Percentiles rank a stretch among this genome's conserved stretches.
These are phyloP conservation scores for Zygotorulaspora danielsina DNA, from an alignment of 805 yeast genomes.

Conservation along the genomic window DNA sequence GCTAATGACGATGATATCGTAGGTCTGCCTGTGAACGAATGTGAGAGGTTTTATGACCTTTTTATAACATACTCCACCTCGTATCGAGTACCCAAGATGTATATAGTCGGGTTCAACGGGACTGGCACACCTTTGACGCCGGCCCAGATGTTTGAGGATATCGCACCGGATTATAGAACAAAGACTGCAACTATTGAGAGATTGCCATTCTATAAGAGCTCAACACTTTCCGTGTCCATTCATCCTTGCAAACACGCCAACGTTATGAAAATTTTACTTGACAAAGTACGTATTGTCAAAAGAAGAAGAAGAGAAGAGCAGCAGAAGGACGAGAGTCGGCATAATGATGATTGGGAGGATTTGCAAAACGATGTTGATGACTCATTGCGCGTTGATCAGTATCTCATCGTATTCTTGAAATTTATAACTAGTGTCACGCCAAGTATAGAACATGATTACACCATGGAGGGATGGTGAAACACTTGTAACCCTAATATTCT, in stretches of 20 bases:
- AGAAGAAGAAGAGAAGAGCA: slow-evolving; percentile 42
- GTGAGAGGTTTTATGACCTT: slow-evolving; percentile 73
- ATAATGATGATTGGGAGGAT: slow-evolving; percentile 55
- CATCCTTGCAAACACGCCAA: slow-evolving; percentile 96
- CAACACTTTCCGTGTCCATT: slow-evolving; percentile 66
- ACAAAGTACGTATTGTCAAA: slow-evolving; percentile 57
- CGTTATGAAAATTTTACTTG: slow-evolving; percentile 87
- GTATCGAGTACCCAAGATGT: slow-evolving; percentile 92
- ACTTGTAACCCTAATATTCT: too few relatives aligned
- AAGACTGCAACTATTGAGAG: slow-evolving; percentile 95
- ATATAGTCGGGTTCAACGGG: slow-evolving; percentile 77
- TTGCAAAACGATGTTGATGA: slow-evolving; percentile 39
- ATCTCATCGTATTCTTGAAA: slow-evolving; percentile 81
- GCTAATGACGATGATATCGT: slow-evolving; percentile 44
- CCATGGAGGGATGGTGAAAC: slow-evolving; percentile 89
- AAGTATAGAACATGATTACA: slow-evolving; percentile 94
- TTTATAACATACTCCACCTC: slow-evolving; percentile 92
- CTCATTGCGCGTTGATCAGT: slow-evolving; percentile 82
- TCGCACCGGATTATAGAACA: slow-evolving; percentile 83
- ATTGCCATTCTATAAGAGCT: slow-evolving; percentile 76
- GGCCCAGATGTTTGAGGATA: slow-evolving; percentile 90
- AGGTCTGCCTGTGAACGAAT: slow-evolving; percentile 41
- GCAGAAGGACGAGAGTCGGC: slow-evolving; percentile 22
- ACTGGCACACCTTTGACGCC: slow-evolving; percentile 86
- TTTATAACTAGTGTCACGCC: slow-evolving; percentile 97